Conservation (phyloP, 2,329 filamentous ascomycete species). For the Hypoxylon sp. region DNA sequence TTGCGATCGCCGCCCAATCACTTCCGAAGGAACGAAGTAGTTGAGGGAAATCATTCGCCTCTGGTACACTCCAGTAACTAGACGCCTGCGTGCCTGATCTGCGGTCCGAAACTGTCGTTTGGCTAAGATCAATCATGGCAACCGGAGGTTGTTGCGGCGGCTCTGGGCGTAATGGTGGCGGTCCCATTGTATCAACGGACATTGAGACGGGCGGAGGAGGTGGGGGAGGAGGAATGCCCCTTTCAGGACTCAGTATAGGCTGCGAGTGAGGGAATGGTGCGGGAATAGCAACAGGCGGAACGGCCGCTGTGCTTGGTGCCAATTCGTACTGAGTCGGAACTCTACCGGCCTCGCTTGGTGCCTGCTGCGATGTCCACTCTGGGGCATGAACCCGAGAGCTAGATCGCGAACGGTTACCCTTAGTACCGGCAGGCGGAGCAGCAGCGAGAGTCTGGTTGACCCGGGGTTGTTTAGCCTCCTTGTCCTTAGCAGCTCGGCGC, state of each 20-base stretch:
- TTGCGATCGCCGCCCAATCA: slow-evolving; percentile 82
- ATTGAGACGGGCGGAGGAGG: slow-evolving; percentile 56
- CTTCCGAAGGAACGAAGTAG: slow-evolving; percentile 82
- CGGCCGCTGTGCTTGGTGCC: slow-evolving; percentile 59
- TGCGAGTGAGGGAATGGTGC: slow-evolving; percentile 49
- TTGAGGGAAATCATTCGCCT: slow-evolving; percentile 81
- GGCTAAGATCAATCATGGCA: slow-evolving; percentile 66
- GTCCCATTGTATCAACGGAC: slow-evolving; percentile 67
- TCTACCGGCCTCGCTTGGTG: slow-evolving; percentile 59
- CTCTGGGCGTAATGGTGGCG: slow-evolving; percentile 70
- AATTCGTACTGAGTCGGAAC: slow-evolving; percentile 62
- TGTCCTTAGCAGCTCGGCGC: slow-evolving; percentile 58
- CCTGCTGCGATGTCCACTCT: slow-evolving; percentile 58
- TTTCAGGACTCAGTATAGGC: slow-evolving; percentile 50
- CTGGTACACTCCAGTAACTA: slow-evolving; percentile 90
- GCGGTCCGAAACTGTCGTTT: slow-evolving; percentile 62
- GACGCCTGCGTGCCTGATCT: slow-evolving; percentile 73
- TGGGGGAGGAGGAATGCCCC: slow-evolving; percentile 47
- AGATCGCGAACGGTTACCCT: slow-evolving; percentile 67
- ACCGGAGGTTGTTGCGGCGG: slow-evolving; percentile 65
- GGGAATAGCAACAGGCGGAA: slow-evolving; percentile 58
- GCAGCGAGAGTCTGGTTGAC: slow-evolving; percentile 63
- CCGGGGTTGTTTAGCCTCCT: slow-evolving; percentile 58
- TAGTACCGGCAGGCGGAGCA: slow-evolving; percentile 59
- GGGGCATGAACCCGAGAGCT: slow-evolving; percentile 65